phyloP scores from a whole-genome alignment of 208 protist species.

The Tritrichomonas foetus region DNA sequence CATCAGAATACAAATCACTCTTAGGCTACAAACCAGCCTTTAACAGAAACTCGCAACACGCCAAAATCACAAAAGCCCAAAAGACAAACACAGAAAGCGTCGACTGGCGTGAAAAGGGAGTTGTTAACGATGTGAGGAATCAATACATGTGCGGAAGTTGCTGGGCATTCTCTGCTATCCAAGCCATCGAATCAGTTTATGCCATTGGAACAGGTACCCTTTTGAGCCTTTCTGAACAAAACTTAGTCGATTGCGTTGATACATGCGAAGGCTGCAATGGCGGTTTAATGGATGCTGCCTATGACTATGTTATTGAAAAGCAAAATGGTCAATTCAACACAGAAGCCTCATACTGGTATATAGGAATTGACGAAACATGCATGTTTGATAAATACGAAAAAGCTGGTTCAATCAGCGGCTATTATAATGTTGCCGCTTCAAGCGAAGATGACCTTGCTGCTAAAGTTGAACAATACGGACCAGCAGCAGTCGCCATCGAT shows the following conservation, averaged over 20 bases:
- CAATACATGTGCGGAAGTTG: conserved; percentile 64
- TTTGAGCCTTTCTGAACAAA: conserved; percentile 40
- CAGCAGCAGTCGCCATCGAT: conserved; percentile 53
- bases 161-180: no score
- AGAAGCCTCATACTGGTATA: background rate
- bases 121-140: conserved; percentile 61
- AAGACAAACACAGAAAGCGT: conserved; percentile 43
- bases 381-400: background rate
- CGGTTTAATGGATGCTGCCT: conserved; percentile 32
- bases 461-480: background rate
- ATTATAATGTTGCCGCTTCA: background rate
- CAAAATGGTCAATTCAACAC: background rate
- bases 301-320: conserved; percentile 40
- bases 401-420: background rate
- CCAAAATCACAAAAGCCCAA: background rate
- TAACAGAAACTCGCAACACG: background rate
- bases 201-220: background rate
- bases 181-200: background rate
- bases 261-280: conserved; percentile 44
- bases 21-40: background rate
- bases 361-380: background rate
- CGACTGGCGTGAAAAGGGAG: conserved; percentile 60
- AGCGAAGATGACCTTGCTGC: conserved; percentile 43
- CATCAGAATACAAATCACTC: background rate
- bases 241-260: conserved; percentile 48